Evolutionary conservation across 495 filamentous ascomycete genomes (phyloP), one percentile per base, ranked within the genome.

Genomic region (Penicillium goetzii): DNA sequence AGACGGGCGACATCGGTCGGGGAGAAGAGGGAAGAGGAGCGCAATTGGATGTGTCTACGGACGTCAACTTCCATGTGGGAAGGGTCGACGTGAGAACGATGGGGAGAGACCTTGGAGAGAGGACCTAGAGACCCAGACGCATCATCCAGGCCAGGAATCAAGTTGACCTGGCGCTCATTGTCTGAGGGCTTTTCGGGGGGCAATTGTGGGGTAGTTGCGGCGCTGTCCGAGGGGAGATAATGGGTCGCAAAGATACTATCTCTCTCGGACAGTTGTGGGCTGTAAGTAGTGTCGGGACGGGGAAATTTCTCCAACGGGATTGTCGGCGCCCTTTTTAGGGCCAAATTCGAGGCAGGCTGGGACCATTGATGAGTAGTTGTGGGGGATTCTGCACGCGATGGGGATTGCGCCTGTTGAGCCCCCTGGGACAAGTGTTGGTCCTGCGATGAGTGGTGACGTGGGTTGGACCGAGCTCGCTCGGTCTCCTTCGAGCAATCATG

Each of bases 221-320:
- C 77, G 66, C 75, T 83, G 59, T 83, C 83, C 47, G 81, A 78
- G 45, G 76, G 76, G 0, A 82, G 72, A 68, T 88, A 88, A 61
- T 85, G 81, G 2, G 85, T 87, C 47, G 86, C 86, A 66, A 87
- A 88, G 71, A 88, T 88, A 70, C 83, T 86, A 60, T 89, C 86
- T 58, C 86, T 73, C 66, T 89, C 86, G 14, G 84, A 84, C 67
- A 88, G 72, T 71, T 85, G 84, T 30, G 84, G 84, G 50, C 64
- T 73, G 38, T 81, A 69, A 30, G 71, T 68, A 40, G 60, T 57
- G 61, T 71, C 68, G 28, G 67, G 69, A 57, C 68, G 70, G 64
- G 72, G 61, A 30, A 63, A 58, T 40, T 62, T 67, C 47, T 77
- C 76, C 47, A 69, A 52, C 12, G 76, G 74, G 58, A 59, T 62